Evolutionary conservation across 2,329 filamentous ascomycete species (phyloP).

Genomic region (Fusarium protoensiforme): DNA sequence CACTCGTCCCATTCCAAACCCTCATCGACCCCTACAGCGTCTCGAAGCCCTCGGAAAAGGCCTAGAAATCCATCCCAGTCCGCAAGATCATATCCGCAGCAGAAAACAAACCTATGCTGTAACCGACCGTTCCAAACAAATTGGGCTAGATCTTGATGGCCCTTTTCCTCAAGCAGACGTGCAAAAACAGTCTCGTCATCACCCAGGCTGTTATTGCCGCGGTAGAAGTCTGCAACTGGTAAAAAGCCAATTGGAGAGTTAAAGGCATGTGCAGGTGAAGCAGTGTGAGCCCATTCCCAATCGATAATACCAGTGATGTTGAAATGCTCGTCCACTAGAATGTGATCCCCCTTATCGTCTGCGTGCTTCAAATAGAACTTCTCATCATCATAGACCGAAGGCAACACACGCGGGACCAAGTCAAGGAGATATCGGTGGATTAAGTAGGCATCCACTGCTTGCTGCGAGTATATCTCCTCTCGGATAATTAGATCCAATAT

Average conservation of each 20-base stretch:
- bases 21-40: constrained; percentile 46
- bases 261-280: constrained; percentile 51
- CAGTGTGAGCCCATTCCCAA: constrained; percentile 53
- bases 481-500: constrained; percentile 51
- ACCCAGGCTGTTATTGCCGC: constrained; percentile 47
- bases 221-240: constrained; percentile 54
- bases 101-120: constrained; percentile 54
- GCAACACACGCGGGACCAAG: constrained; percentile 41
- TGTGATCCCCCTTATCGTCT: constrained; percentile 60
- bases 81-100: constrained; percentile 53
- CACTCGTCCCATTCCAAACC: constrained; percentile 52
- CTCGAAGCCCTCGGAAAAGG: constrained; percentile 53
- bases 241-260: constrained; percentile 55
- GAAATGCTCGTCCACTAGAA: constrained; percentile 57
- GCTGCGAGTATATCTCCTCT: constrained; percentile 50
- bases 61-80: constrained; percentile 57
- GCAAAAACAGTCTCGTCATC: constrained; percentile 54
- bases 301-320: constrained; percentile 62
- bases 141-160: constrained; percentile 48
- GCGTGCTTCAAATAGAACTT: constrained; percentile 56
- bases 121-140: constrained; percentile 51
- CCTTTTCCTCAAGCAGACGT: constrained; percentile 45
- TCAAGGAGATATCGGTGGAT: constrained; percentile 57
- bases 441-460: constrained; percentile 51
- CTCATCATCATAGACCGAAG: constrained; percentile 36